Base-by-base conservation (phyloP, 2,329 filamentous ascomycete genomes). In the Periglandula ipomoeae region DNA sequence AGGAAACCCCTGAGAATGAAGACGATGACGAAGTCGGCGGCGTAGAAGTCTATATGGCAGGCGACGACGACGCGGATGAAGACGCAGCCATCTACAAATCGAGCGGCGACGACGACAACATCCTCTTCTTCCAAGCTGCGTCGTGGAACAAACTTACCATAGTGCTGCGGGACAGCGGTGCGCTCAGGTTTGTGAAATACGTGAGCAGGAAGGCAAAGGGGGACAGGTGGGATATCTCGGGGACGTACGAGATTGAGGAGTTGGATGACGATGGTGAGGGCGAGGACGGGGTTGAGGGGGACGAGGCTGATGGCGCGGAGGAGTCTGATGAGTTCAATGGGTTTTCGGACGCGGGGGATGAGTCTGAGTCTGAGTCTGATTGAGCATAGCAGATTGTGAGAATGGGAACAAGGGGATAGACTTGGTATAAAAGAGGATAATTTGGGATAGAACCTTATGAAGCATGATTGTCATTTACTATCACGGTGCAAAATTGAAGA, bases 111-210 rank as follows among this genome's bases (percentile, higher is more conserved):
- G 90, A 95, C 43, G 78, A 82, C 68, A 81, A 81, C 63, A 80
- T 81, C 53, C 70, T 82, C 42, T 81, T 81, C 66, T 80, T 78
- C 71, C 78, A 81, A 64, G 73, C 74, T 8, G 74, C 78, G 1
- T 65, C 77, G 15, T 98, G 93, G 93, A 97, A 97, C 66, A 88
- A 86, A 55, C 75, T 98, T 71, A 89, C 85, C 55, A 81, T 98
- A 55, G 93, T 97, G 27, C 71, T 97, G 56, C 79, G 93, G 50
- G 93, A 98, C 63, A 82, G 80, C 56, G 90, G 88, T 13, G 85
- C 86, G 13, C 73, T 98, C 61, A 84, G 88, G 64, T 98, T 98
- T 63, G 89, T 97, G 60, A 98, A 97, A 73, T 98, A 97, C 65
- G 85, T 98, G 20, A 94, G 86, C 66, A 75, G 75, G 51, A 79